These are phyloP conservation scores for Cutaneotrichosporon daszewskae DNA, from an alignment of 1,284 basidiomycete genomes.

Conservation along the genomic window DNA sequence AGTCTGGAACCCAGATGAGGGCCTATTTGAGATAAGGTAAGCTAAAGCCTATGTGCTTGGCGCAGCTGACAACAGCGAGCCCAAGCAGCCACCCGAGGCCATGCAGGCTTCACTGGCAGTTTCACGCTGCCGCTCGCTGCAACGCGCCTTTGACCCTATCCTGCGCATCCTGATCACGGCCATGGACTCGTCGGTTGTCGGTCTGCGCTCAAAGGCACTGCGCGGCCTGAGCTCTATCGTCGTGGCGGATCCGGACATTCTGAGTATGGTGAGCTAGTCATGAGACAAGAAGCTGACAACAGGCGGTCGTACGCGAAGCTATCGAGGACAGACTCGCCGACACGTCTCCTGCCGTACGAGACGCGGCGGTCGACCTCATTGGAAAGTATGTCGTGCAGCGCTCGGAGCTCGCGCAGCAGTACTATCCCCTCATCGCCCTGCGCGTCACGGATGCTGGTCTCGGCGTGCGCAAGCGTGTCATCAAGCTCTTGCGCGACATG, in stretches of 20 bases:
- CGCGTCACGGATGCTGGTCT: slow-evolving; percentile 89
- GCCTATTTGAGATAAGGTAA: slow-evolving; percentile 34
- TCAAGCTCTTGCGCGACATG: slow-evolving; percentile 82
- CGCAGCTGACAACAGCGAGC: slow-evolving; percentile 23
- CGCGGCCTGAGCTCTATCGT: slow-evolving; percentile 78
- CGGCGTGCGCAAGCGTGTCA: slow-evolving; percentile 86
- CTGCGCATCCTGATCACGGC: slow-evolving; percentile 65
- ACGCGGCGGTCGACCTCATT: slow-evolving; percentile 90
- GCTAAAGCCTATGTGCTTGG: background rate
- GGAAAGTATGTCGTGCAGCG: slow-evolving; percentile 89
- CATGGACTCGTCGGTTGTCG: slow-evolving; percentile 73
- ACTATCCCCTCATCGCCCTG: slow-evolving; percentile 77
- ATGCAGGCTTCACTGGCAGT: slow-evolving; percentile 58
- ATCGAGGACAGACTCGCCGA: slow-evolving; percentile 87
- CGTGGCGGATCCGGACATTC: slow-evolving; percentile 74
- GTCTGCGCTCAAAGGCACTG: slow-evolving; percentile 83
- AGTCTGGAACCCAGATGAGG: slow-evolving; percentile 32
- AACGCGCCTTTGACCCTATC: slow-evolving; percentile 71
- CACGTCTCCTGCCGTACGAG: slow-evolving; percentile 84
- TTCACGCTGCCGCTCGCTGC: slow-evolving; percentile 64
- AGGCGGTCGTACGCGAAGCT: slow-evolving; percentile 57
- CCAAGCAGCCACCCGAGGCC: slow-evolving; percentile 26
- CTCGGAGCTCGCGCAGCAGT: slow-evolving; percentile 73
- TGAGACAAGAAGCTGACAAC: background rate
- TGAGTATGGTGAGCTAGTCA: slow-evolving; percentile 59